Conservation (phyloP, 1,284 basidiomycete species). For the Golubevia sp. region DNA sequence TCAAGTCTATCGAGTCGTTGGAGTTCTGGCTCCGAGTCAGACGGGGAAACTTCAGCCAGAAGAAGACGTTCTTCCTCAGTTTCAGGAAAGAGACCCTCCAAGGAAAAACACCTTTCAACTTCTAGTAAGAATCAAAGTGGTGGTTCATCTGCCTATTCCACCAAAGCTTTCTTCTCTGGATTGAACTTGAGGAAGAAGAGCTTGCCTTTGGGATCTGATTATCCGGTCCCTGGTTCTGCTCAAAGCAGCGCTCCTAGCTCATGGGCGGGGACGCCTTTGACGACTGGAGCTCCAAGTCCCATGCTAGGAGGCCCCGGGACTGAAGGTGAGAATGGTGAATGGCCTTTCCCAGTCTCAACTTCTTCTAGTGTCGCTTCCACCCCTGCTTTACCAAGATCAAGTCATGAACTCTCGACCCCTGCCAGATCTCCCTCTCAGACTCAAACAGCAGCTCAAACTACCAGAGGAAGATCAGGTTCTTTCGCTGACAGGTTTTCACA, state of each 20-base stretch:
- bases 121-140: conserved; percentile 12
- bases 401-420: conserved; percentile 7
- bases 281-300: not conserved
- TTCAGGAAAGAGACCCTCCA: not conserved
- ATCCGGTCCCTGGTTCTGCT: conserved; percentile 11
- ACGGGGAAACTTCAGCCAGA: conserved; percentile 11
- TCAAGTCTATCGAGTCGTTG: conserved; percentile 17
- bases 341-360: conserved; percentile 13
- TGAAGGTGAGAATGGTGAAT: not conserved
- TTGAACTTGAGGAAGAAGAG: conserved; percentile 33
- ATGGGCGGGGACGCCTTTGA: not conserved
- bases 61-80: not conserved
- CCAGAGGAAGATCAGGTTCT: no score
- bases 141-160: conserved; percentile 19
- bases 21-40: conserved; percentile 43
- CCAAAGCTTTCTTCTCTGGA: conserved; percentile 18
- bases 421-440: no score
- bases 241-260: conserved; percentile 7
- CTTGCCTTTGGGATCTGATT: conserved; percentile 20
- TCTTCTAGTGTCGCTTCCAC: no score
- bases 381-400: conserved; percentile 9
- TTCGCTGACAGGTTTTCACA: no score
- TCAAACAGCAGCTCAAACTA: not conserved
- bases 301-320: not conserved
- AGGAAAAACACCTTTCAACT: conserved; percentile 3